These are phyloP conservation scores for Davidsoniella virescens DNA, from an alignment of 2,329 filamentous ascomycete species.

Conservation along the genomic window DNA sequence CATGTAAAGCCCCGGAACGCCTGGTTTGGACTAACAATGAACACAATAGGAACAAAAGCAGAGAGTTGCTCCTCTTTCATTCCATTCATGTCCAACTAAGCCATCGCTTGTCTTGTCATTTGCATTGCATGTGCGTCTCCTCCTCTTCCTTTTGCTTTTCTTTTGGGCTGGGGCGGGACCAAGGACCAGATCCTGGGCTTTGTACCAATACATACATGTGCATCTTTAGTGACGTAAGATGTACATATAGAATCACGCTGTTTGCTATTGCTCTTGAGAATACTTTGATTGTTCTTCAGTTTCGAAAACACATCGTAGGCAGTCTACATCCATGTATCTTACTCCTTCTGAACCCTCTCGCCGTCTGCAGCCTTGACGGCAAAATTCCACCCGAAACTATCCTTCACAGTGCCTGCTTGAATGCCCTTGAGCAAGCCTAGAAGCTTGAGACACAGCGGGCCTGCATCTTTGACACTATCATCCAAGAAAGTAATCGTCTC, in stretches of 20 bases:
- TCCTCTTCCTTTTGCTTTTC: too few species aligned
- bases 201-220: not conserved
- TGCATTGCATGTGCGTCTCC: too few species aligned
- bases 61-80: too few species aligned
- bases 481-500: slow-evolving; percentile 42
- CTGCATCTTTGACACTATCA: slow-evolving; percentile 47
- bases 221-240: not conserved
- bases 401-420: slow-evolving; percentile 64
- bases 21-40: too few species aligned
- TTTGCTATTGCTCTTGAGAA: not conserved
- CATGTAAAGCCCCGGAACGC: too few species aligned
- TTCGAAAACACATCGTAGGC: not conserved
- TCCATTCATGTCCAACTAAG: too few species aligned
- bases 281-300: not conserved
- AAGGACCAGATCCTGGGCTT: too few species aligned
- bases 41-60: too few species aligned
- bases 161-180: too few species aligned
- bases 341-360: slow-evolving; percentile 21
- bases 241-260: not conserved
- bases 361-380: slow-evolving; percentile 30
- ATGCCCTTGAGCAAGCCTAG: slow-evolving; percentile 67
- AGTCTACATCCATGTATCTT: not conserved
- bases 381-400: slow-evolving; percentile 58
- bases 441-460: slow-evolving; percentile 55
- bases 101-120: too few species aligned